Evolutionary conservation across 1,284 basidiomycete species (phyloP).

Genomic region (Cryptococcus sp.): DNA sequence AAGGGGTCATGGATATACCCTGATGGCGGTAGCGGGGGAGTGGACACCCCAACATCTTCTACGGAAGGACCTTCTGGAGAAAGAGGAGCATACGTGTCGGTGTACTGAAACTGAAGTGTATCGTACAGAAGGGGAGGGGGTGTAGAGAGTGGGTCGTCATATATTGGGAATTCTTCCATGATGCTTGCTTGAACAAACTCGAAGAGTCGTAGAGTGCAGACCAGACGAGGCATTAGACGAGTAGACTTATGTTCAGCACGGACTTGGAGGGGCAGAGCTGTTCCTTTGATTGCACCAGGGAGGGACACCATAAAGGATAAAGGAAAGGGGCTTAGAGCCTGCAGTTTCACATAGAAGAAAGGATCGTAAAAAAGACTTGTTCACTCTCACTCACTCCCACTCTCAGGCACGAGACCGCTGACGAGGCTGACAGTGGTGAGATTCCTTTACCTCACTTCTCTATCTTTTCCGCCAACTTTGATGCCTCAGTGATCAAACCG

Average conservation of each 20-base stretch:
- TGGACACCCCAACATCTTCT: no score
- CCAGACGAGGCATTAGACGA: no score
- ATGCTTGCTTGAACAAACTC: no score
- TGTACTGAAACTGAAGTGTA: not conserved
- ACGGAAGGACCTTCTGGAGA: no score
- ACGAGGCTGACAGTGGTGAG: constrained; percentile 5
- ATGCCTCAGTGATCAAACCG: not conserved
- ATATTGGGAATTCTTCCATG: constrained; percentile 14
- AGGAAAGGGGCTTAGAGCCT: no score
- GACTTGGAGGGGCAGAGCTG: no score
- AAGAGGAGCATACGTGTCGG: not conserved
- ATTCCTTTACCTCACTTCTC: constrained; percentile 12
- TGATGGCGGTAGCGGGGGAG: not conserved
- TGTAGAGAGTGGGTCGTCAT: constrained; percentile 3
- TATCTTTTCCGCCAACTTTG: constrained; percentile 2
- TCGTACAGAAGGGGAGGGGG: not conserved
- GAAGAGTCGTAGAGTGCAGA: no score
- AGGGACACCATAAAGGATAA: no score
- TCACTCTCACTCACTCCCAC: constrained; percentile 13
- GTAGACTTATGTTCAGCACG: no score
- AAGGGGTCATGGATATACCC: not conserved
- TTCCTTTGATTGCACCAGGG: no score
- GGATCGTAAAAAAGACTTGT: no score
- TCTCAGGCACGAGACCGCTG: constrained; percentile 7
- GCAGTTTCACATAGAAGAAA: no score